phyloP scores from a whole-genome alignment of 129 eudicot species.

The Chrysanthemum seticuspe region DNA sequence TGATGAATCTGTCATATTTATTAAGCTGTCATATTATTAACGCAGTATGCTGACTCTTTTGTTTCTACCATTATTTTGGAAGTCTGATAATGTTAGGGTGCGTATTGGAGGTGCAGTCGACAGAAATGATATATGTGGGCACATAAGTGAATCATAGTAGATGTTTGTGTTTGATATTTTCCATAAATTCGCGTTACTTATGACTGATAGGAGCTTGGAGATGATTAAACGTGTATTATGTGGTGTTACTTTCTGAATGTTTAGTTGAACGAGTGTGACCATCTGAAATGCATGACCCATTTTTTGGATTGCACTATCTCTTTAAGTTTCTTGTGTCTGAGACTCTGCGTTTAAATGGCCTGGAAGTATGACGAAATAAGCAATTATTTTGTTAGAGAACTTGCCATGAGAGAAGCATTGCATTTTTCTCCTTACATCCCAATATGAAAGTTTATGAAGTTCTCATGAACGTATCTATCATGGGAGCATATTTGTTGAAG shows the following conservation, averaged over 20 bases:
- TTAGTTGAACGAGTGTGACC: background rate
- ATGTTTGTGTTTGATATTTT: background rate
- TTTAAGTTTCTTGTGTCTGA: background rate
- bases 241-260: background rate
- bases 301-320: background rate
- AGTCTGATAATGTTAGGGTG: slow-evolving; percentile 21
- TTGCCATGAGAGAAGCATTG: background rate
- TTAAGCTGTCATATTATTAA: background rate
- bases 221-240: too few species aligned
- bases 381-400: background rate
- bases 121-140: background rate
- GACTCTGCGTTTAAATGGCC: background rate
- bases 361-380: background rate
- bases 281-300: slow-evolving; percentile 7
- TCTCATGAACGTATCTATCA: background rate
- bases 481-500: too few species aligned
- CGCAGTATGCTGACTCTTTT: background rate
- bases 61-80: slow-evolving; percentile 15
- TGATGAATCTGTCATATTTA: background rate
- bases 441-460: background rate
- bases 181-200: too few species aligned
- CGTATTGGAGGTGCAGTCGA: slow-evolving; percentile 7
- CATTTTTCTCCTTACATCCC: background rate
- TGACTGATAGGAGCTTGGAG: too few species aligned
- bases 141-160: background rate